Evolutionary conservation across 140 eudicot genomes (phyloP).

Genomic region (Erigeron philadelphicus): DNA sequence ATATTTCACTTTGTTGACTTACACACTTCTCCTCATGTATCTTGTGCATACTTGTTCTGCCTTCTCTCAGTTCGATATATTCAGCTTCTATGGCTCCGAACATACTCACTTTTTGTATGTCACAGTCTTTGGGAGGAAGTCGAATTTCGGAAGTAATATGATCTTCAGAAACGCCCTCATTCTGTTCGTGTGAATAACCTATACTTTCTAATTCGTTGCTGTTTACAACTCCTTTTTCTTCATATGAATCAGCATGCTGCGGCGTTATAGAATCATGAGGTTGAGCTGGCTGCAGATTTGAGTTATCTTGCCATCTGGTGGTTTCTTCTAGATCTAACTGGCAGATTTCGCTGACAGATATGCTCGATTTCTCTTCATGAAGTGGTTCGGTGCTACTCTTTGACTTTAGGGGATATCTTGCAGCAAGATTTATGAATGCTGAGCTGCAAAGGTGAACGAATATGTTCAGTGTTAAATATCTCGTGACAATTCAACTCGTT

Average conservation of each 20-base stretch:
- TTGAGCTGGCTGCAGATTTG: constrained; percentile 29
- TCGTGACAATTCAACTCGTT: not conserved
- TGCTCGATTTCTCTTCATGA: constrained; percentile 34
- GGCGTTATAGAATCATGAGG: constrained; percentile 27
- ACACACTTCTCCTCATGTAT: constrained; percentile 37
- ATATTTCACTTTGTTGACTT: constrained; percentile 52
- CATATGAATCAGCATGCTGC: constrained; percentile 26
- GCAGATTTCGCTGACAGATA: constrained; percentile 40
- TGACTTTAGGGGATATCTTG: constrained; percentile 60
- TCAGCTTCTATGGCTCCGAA: not conserved
- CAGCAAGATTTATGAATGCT: constrained; percentile 87
- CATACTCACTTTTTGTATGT: no score
- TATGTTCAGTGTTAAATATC: constrained; percentile 13
- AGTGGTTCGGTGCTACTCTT: constrained; percentile 26
- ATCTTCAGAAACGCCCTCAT: not conserved
- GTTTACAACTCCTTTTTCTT: constrained; percentile 43
- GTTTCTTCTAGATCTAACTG: constrained; percentile 46
- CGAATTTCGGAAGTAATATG: not conserved
- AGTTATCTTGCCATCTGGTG: constrained; percentile 35
- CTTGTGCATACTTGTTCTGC: constrained; percentile 26
- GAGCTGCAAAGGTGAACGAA: constrained; percentile 55
- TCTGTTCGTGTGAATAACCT: not conserved
- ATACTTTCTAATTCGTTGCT: constrained; percentile 28
- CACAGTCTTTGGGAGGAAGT: no score
- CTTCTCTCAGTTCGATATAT: constrained; percentile 24